Evolutionary conservation across 768 basidiomycete species (phyloP).

Genomic region (Lenzites betulinus): DNA sequence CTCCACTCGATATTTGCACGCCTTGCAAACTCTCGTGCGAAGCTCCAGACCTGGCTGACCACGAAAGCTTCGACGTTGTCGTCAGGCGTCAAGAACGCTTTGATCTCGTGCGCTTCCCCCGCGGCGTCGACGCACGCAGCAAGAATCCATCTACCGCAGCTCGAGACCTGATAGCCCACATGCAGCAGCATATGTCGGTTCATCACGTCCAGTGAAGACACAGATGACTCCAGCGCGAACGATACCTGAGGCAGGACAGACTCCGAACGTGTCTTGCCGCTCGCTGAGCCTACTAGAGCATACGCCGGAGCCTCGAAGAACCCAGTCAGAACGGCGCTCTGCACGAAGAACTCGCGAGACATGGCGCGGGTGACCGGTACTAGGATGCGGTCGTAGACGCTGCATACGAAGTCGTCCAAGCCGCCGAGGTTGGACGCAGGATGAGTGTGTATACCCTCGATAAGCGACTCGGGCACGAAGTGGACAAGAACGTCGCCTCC

Average conservation of each 20-base stretch:
- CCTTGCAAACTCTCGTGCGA: slow-evolving; percentile 60
- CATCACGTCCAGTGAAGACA: slow-evolving; percentile 48
- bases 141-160: slow-evolving; percentile 75
- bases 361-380: slow-evolving; percentile 60
- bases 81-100: slow-evolving; percentile 62
- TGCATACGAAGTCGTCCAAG: slow-evolving; percentile 54
- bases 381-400: slow-evolving; percentile 73
- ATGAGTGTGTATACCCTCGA: slow-evolving; percentile 50
- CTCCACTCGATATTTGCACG: slow-evolving; percentile 80
- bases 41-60: slow-evolving; percentile 69
- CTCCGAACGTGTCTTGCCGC: slow-evolving; percentile 31
- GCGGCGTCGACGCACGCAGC: slow-evolving; percentile 76
- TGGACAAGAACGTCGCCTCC: slow-evolving; percentile 63
- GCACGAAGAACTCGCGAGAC: slow-evolving; percentile 51
- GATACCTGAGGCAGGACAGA: slow-evolving; percentile 29
- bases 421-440: slow-evolving; percentile 43
- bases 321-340: slow-evolving; percentile 41
- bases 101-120: slow-evolving; percentile 72
- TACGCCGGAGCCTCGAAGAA: slow-evolving; percentile 69
- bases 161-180: slow-evolving; percentile 68
- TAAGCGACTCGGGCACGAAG: slow-evolving; percentile 67
- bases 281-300: slow-evolving; percentile 39
- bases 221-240: slow-evolving; percentile 42
- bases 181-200: slow-evolving; percentile 70
- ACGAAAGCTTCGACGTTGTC: slow-evolving; percentile 46